Evolutionary conservation across 176 grass and related monocot genomes (phyloP).

Genomic region (Zea mays): Zm-B73-REFERENCE-NAM-5.0 NC_050102.1:19797001-19797500

Average conservation of each 20-base stretch:
- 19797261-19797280: neutral
- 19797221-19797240: accelerated
- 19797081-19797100: neutral
- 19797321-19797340: neutral
- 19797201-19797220: accelerated
- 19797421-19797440: neutral
- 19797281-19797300: neutral
- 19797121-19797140: constrained; percentile 36
- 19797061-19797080: neutral
- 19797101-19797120: constrained; percentile 33
- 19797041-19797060: neutral
- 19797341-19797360: neutral
- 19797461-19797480: constrained; percentile 57
- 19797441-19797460: constrained; percentile 42
- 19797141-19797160: neutral
- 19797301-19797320: constrained; percentile 29
- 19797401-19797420: constrained; percentile 24
- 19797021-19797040: accelerated
- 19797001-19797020: neutral
- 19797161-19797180: neutral
- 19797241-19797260: neutral
- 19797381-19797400: constrained; percentile 46
- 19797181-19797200: neutral
- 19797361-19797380: neutral
- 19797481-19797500: neutral